Evolutionary conservation across 768 basidiomycete genomes (phyloP), one percentile per base, ranked within the genome.

Genomic region (Lyophyllum shimeji): DNA sequence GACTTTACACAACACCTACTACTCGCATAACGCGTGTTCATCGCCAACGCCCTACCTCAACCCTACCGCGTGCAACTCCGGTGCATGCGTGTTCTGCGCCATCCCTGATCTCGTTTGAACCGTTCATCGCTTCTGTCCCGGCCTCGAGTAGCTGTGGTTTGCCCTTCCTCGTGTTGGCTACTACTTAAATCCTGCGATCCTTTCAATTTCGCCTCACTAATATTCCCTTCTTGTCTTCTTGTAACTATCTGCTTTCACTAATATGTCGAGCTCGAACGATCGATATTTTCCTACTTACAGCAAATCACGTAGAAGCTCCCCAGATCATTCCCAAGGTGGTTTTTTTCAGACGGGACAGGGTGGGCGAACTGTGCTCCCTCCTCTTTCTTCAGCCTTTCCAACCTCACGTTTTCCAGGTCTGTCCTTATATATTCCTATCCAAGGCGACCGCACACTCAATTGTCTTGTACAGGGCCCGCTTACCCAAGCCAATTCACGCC

Each of bases 371-470:
- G 82, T 88, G 79, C 84, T 89, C 74, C 89, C 88, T 86, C 85
- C 88, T 84, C 78, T 90, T 82, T 82, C 84, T 84, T 80, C 85
- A 75, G 83, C 83, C 67, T 87, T 88, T 86, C 87, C 87, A 87
- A 85, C 83, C 85, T 89, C 85, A 87, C 87, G 80, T 84, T 87
- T 86, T 87, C 83, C 88, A 90, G 88, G 88, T 90, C 84, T 82
- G 88, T 89, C 80, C 74, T 73, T 74, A 75, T 68, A 75, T 68
- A 74, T 77, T 79, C 72, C 75, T 80, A 71, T 80, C 71, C 67
- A 67, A 65, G 63, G 71, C 68, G 79, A 76, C 76, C 74, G 66
- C 74, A 75, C 82, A 83, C 75, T 73, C 75, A 75, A 70, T 80
- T 77, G 64, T 71, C 61, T 67, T 75, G 70, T 78, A 74, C 73